phyloP scores from a whole-genome alignment of 106 monocot species.

The Alisma plantagoaquatica region DNA sequence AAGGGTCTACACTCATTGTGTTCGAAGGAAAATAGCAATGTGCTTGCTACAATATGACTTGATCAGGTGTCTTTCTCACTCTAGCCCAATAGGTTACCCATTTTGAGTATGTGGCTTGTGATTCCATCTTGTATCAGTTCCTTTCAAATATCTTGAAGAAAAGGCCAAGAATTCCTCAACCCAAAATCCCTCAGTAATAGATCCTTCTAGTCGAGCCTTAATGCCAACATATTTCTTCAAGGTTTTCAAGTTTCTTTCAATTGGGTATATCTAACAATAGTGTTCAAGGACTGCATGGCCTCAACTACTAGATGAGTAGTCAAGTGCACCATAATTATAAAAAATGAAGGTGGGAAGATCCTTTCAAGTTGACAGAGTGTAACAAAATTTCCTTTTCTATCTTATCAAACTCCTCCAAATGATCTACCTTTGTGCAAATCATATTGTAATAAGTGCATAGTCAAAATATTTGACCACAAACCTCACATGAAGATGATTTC shows the following conservation, averaged over 20 bases:
- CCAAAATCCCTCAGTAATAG: background rate
- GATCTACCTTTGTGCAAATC: background rate
- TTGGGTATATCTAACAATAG: background rate
- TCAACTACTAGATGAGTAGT: background rate
- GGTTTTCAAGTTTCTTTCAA: background rate
- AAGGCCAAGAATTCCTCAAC: background rate
- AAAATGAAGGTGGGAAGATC: background rate
- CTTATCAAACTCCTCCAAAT: background rate
- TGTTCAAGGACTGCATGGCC: background rate
- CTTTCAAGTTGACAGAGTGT: background rate
- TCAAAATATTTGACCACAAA: background rate
- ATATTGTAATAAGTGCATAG: background rate
- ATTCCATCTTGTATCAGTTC: background rate
- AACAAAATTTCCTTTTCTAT: background rate
- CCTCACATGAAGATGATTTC: background rate
- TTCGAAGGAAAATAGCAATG: too few relatives aligned
- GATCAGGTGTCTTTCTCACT: too few relatives aligned
- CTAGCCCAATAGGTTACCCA: too few relatives aligned
- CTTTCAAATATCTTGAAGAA: background rate
- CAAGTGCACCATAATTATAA: background rate
- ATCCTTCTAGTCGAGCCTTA: too few relatives aligned
- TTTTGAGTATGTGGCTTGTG: too few relatives aligned
- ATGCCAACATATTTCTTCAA: too few relatives aligned
- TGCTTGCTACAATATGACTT: too few relatives aligned
- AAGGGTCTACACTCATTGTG: too few relatives aligned